Evolutionary conservation across 768 basidiomycete genomes (phyloP), one percentile per base, ranked within the genome.

Genomic region (Coprinopsis cinerea): DNA sequence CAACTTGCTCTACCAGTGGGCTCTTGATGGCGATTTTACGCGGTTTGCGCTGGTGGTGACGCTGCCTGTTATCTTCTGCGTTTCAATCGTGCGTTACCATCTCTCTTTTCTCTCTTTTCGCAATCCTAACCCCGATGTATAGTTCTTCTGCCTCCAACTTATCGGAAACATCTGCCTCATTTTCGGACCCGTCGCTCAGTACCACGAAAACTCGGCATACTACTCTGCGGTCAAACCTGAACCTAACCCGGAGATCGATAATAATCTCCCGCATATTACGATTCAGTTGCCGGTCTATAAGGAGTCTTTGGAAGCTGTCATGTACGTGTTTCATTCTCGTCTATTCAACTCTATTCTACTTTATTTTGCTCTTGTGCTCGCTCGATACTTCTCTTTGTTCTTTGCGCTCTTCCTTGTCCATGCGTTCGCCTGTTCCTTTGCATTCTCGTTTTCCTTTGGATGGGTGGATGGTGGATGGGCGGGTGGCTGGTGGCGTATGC

Each of bases 261-360:
- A 74, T 15, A 78, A 77, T 59, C 73, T 90, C 5, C 88, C 87
- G 2, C 87, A 88, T 59, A 77, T 89, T 45, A 85, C 86, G 2
- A 81, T 93, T 49, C 81, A 92, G 61, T 75, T 91, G 67, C 90
- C 91, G 0, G 90, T 92, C 23, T 93, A 92, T 71, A 93, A 92
- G 61, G 88, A 90, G 60, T 83, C 79, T 53, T 65, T 90, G 27
- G 77, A 81, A 30, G 67, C 82, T 57, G 85, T 83, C 0, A 90
- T 90, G 84, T 87, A 53, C 58, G 82, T 68, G 10, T 42, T 30
- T 53, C 6, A 18, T 37, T 26, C 34, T 35, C 27, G 10, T 15
- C 28, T 17, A n/a, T n/a, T 34, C 30, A 9, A 34, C n/a, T 34
- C 24, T 5, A 9, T 22, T 42, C 20, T 25, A 44, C 27, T 24